These are phyloP conservation scores for Cucumis sativus DNA, from an alignment of 306 rosid species.

Conservation along the genomic window Cucumber_9930_V3 NC_026659.2:31869501-31870000, in stretches of 20 bases:
- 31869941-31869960: slow-evolving; percentile 50
- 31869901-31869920: slow-evolving; percentile 61
- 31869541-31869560: no score
- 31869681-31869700: neutral
- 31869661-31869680: neutral
- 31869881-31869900: slow-evolving; percentile 49
- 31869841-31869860: slow-evolving; percentile 38
- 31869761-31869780: slow-evolving; percentile 61
- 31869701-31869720: neutral
- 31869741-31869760: slow-evolving; percentile 63
- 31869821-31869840: slow-evolving; percentile 34
- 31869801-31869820: slow-evolving; percentile 36
- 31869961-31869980: slow-evolving; percentile 43
- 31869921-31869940: slow-evolving; percentile 65
- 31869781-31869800: slow-evolving; percentile 47
- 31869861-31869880: slow-evolving; percentile 75
- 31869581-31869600: no score
- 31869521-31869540: no score
- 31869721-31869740: neutral
- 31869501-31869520: no score
- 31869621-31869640: no score
- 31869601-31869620: no score
- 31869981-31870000: slow-evolving; percentile 53
- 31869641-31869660: neutral
- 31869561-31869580: no score